Conservation (phyloP, 1,284 basidiomycete species). For the Cryptococcus maquisensis region DNA sequence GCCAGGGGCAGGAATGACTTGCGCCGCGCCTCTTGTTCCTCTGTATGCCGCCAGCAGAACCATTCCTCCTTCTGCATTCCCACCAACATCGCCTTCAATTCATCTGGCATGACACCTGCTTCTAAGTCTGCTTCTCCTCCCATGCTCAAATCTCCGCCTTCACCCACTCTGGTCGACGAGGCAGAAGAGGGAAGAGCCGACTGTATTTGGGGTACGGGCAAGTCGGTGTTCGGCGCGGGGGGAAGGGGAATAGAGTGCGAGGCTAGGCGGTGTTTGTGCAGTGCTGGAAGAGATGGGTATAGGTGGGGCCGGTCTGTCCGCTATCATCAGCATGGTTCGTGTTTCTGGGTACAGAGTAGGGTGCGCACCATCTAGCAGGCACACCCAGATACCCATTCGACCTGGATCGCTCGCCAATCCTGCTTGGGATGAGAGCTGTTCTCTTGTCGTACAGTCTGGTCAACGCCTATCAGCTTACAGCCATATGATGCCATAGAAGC, state of each 20-base stretch:
- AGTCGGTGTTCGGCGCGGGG: too few species aligned
- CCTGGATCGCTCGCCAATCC: slow-evolving; percentile 26
- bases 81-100: too few species aligned
- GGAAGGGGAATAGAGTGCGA: slow-evolving; percentile 20
- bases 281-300: slow-evolving; percentile 21
- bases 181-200: too few species aligned
- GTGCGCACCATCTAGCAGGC: slow-evolving; percentile 26
- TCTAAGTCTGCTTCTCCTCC: too few species aligned
- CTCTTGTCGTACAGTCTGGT: slow-evolving; percentile 8
- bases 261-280: slow-evolving; percentile 25
- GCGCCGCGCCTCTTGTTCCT: slow-evolving; percentile 21
- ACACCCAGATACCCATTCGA: slow-evolving; percentile 29
- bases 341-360: background rate
- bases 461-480: too few species aligned
- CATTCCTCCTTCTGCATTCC: slow-evolving; percentile 18
- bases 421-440: background rate
- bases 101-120: too few species aligned
- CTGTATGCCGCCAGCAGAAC: slow-evolving; percentile 25
- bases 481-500: too few species aligned
- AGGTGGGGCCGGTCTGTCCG: slow-evolving; percentile 25
- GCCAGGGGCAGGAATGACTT: slow-evolving; percentile 27
- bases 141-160: too few species aligned
- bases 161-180: too few species aligned
- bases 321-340: background rate
- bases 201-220: too few species aligned